A percentile compares a stretch with the other conserved stretches of the same genome.
Evolutionary conservation across 2,329 filamentous ascomycete species (phyloP).

Genomic region (Paraphoma sp.): DNA sequence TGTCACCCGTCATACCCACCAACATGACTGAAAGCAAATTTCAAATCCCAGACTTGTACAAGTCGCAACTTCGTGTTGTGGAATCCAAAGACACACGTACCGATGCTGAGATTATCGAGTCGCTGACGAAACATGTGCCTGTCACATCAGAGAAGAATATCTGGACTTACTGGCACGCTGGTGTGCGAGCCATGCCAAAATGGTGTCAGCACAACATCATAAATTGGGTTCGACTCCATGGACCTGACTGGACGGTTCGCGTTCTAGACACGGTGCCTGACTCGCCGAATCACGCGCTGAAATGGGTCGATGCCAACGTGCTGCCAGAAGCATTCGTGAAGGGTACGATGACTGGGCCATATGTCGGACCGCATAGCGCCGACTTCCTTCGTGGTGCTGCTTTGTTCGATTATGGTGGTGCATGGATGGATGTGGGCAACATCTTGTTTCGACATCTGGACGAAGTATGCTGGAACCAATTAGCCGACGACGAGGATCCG

Average conservation of each 20-base stretch:
- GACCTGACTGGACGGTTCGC: slow-evolving; percentile 50
- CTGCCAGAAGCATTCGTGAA: slow-evolving; percentile 51
- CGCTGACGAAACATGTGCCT: slow-evolving; percentile 13
- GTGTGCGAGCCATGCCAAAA: slow-evolving; percentile 42
- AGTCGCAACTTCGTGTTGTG: slow-evolving; percentile 17
- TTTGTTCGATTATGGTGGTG: slow-evolving; percentile 49
- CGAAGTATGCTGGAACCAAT: slow-evolving; percentile 47
- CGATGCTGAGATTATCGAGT: neutral
- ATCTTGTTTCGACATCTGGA: slow-evolving; percentile 49
- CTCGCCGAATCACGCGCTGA: slow-evolving; percentile 49
- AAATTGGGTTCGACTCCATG: slow-evolving; percentile 50
- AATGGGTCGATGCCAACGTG: slow-evolving; percentile 45
- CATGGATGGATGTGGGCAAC: slow-evolving; percentile 51
- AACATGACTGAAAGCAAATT: slow-evolving; percentile 9
- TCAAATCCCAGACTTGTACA: slow-evolving; percentile 21
- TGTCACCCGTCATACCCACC: neutral
- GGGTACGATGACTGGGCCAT: slow-evolving; percentile 53
- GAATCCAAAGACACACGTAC: slow-evolving; percentile 6
- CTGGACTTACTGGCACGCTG: slow-evolving; percentile 52
- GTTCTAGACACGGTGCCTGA: slow-evolving; percentile 48
- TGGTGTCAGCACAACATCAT: slow-evolving; percentile 53
- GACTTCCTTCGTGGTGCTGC: slow-evolving; percentile 57
- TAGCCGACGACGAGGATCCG: slow-evolving; percentile 46
- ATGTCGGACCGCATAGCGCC: slow-evolving; percentile 53
- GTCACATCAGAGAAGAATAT: slow-evolving; percentile 50